phyloP scores from a whole-genome alignment of 1,284 basidiomycete genomes.

The Leccinum insolens region DNA sequence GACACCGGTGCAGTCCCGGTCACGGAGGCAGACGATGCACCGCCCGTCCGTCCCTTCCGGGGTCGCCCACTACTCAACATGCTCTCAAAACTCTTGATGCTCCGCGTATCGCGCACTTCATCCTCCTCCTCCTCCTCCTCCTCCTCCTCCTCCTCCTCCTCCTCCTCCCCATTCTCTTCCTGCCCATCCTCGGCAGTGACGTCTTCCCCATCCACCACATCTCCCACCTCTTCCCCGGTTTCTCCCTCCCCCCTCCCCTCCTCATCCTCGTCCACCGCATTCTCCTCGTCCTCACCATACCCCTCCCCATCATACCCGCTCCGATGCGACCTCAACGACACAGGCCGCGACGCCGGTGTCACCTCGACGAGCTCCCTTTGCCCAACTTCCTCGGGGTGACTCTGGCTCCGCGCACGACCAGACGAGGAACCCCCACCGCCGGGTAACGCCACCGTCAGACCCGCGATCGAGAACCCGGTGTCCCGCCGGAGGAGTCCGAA shows the following conservation, averaged over 20 bases:
- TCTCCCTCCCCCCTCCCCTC: slow-evolving; percentile 30
- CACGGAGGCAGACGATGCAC: not conserved
- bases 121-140: slow-evolving; percentile 29
- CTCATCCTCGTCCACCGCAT: slow-evolving; percentile 38
- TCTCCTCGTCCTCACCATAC: slow-evolving; percentile 38
- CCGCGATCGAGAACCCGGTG: slow-evolving; percentile 80
- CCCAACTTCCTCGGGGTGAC: slow-evolving; percentile 52
- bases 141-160: slow-evolving; percentile 27
- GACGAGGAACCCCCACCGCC: slow-evolving; percentile 32
- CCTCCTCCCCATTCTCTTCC: slow-evolving; percentile 35
- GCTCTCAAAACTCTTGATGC: slow-evolving; percentile 81
- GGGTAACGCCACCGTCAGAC: slow-evolving; percentile 69
- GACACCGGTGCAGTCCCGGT: not conserved
- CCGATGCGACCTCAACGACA: slow-evolving; percentile 47
- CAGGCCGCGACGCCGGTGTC: slow-evolving; percentile 45
- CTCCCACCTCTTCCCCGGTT: slow-evolving; percentile 30
- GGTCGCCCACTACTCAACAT: slow-evolving; percentile 62
- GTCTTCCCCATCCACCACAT: slow-evolving; percentile 37
- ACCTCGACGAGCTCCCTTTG: slow-evolving; percentile 68
- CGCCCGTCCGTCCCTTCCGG: slow-evolving; percentile 1
- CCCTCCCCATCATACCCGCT: slow-evolving; percentile 39
- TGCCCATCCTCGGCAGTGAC: slow-evolving; percentile 32
- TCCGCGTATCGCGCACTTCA: slow-evolving; percentile 57
- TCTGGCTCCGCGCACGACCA: slow-evolving; percentile 31
- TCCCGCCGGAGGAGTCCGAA: slow-evolving; percentile 72